Evolutionary conservation across 140 eudicot species (phyloP).

Genomic region (Flaveria floridana): DNA sequence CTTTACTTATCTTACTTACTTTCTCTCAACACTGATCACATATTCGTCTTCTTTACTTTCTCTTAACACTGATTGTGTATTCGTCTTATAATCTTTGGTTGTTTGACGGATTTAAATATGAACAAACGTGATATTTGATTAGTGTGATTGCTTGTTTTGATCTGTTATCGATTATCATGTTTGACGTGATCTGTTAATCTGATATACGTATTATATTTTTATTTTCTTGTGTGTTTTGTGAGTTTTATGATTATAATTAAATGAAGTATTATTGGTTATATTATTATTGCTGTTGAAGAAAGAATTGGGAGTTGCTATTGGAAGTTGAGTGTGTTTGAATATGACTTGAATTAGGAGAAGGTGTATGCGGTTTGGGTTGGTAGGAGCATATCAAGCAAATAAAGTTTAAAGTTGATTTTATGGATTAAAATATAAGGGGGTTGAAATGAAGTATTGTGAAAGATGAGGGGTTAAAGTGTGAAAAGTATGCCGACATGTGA

Average conservation of each 20-base stretch:
- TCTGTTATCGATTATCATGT: not conserved
- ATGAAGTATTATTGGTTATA: not conserved
- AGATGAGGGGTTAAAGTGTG: constrained; percentile 7
- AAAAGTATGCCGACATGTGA: constrained; percentile 24
- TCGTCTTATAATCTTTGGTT: too few relatives aligned
- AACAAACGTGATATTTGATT: too few relatives aligned
- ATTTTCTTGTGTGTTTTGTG: not conserved
- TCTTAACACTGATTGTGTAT: too few relatives aligned
- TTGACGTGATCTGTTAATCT: not conserved
- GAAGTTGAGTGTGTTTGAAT: constrained; percentile 10
- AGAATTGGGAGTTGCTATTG: constrained; percentile 9
- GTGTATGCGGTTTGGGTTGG: constrained; percentile 30
- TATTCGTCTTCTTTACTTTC: too few relatives aligned
- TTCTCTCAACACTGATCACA: too few relatives aligned
- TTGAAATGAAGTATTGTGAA: not conserved
- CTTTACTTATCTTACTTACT: not conserved
- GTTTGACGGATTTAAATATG: too few relatives aligned
- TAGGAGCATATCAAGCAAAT: constrained; percentile 26
- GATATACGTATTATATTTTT: not conserved
- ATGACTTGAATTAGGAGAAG: not conserved
- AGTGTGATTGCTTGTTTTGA: not conserved
- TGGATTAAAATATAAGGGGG: constrained; percentile 24
- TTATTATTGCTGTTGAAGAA: not conserved
- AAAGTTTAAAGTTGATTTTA: constrained; percentile 15
- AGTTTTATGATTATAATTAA: not conserved